Base-by-base conservation (phyloP, 805 yeast genomes). In the Ogataea chonburiensis region DNA sequence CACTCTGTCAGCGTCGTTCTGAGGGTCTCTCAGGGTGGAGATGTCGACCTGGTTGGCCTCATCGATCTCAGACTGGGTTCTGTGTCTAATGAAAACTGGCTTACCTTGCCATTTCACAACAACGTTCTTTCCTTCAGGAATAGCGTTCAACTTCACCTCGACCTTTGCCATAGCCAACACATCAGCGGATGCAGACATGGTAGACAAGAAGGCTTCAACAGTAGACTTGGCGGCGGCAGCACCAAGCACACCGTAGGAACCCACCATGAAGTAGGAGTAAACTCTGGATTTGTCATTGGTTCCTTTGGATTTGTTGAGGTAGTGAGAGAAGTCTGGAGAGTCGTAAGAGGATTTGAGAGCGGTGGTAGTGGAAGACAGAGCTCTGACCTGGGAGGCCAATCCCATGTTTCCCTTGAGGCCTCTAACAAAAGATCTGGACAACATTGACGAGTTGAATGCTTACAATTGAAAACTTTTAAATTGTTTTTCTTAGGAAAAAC, bases 61-160 rank as follows among this genome's bases (percentile, higher is more conserved):
- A 34, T 77, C 86, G 53, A 93, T 89, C 75, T 93, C 99, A 45
- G 73, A 78, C 29, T 77, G 68, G 29, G 98, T 89, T 79, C 99
- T 85, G 79, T 93, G 99, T 78, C 99, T 91, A 67, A 93, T 88
- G 72, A 93, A 93, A 51, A 93, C 96, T 50, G 99, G 99, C 76
- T 93, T 93, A 71, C 99, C 99, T 71, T 94, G 96, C 99, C 99
- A 93, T 72, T 93, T 93, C 54, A 93, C 95, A 60, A 93, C 86
- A 49, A 93, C 94, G 69, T 93, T 93, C 76, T 91, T 91, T 69
- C 98, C 98, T 65, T 82, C 87, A 58, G 99, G 99, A 50, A 93
- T 87, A 47, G 86, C 84, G 40, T 82, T 79, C 58, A 93, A 80
- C 64, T 86, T 89, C 53, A 93, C 96, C 75, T 93, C 98, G 57